These are phyloP conservation scores for Echium plantagineum DNA, from an alignment of 257 asterid species.

Conservation along the genomic window DNA sequence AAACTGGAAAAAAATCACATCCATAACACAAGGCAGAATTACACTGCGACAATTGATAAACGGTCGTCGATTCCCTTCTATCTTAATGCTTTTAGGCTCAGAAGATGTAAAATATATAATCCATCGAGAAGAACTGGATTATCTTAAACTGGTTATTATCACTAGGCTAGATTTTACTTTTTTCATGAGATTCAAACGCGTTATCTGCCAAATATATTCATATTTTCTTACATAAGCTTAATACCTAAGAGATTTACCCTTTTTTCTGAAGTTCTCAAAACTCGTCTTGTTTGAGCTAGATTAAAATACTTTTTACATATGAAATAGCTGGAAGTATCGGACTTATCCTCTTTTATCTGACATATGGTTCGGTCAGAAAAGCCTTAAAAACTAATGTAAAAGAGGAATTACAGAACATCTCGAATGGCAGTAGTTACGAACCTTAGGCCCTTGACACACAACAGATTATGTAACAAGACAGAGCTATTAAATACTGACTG, in stretches of 20 bases:
- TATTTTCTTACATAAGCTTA: too few species aligned
- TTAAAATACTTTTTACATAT: too few species aligned
- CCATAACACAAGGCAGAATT: too few species aligned
- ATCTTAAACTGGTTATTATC: not conserved
- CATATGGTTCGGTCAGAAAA: not conserved
- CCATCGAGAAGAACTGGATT: not conserved
- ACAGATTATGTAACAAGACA: too few species aligned
- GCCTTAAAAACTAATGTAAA: not conserved
- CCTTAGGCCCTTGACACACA: not conserved
- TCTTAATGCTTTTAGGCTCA: not conserved
- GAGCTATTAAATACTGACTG: too few species aligned
- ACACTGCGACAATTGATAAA: not conserved
- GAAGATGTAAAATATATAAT: not conserved
- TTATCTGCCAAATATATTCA: too few species aligned
- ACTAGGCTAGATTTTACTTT: too few species aligned
- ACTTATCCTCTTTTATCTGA: not conserved
- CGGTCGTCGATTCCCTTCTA: too few species aligned
- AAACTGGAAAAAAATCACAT: too few species aligned
- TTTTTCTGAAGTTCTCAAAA: not conserved
- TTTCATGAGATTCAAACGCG: not conserved
- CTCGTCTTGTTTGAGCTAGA: not conserved
- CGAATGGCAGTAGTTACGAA: not conserved
- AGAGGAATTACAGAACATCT: not conserved
- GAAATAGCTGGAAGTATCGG: not conserved
- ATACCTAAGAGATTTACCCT: too few species aligned